Evolutionary conservation across 208 protist species (phyloP), one percentile per base, ranked within the genome.

Genomic region (Wallacemonas sp.): DNA sequence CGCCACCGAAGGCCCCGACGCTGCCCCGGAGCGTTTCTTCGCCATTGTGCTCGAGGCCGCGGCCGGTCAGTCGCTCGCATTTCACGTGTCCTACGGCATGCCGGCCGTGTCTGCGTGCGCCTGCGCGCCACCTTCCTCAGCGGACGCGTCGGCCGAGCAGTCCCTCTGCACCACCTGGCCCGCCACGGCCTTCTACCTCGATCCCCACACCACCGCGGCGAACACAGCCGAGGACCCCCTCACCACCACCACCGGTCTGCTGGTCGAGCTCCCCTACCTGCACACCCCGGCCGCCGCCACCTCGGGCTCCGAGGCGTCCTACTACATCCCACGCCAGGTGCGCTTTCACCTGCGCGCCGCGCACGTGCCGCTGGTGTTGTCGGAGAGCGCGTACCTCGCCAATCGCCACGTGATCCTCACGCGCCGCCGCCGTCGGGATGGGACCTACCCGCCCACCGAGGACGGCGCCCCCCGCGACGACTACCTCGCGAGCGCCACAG

Each of bases 191-290:
- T 64, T 64, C 25, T 64, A 32, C 25, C 57, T 64, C 23, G 57
- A 26, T 14, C 36, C 57, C 33, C 16, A 3, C 57, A 49, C 57
- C 2, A 22, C 57, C 26, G 23, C 4, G 3, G 38, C 11, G 8
- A 48, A 59, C 31, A 42, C 52, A 3, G 52, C 52, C n/a, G 52
- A 36, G 29, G 11, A 42, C 31, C 11, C 52, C 2, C 7, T 12
- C 8, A 36, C 16, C 16, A 55, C 42, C 14, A 64, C 44, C 3
- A 57, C 44, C 7, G 65, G 65, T 12, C 3, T 70, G 36, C 65
- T 70, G 1, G 50, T 70, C 10, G 65, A 61, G 39, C 28, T 70
- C 14, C 65, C 65, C 22, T 70, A 55, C 52, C 3, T 41, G 25
- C 62, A 16, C 5, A 18, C 22, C 16, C 48, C 39, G 4, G 48